A percentile compares a stretch with the other conserved stretches of the same genome.
Conservation (phyloP, 75 land plant species). For the Pinus taeda region DNA sequence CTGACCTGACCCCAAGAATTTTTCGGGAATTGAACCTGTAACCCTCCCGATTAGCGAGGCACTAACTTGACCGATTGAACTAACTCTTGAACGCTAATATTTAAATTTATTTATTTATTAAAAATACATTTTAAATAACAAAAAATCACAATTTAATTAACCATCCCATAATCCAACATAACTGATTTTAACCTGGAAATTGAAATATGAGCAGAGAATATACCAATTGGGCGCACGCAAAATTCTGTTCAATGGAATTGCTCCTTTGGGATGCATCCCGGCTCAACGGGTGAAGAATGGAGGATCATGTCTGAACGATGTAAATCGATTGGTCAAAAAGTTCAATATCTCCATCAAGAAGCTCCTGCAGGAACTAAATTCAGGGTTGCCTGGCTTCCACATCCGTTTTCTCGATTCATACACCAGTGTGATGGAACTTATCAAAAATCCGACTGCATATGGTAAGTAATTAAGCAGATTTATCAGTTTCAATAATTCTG, state of each 20-base stretch:
- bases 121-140: too few relatives aligned
- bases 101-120: too few relatives aligned
- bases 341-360: slow-evolving; percentile 45
- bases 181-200: background rate
- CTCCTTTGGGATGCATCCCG: slow-evolving; percentile 96
- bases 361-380: slow-evolving; percentile 28
- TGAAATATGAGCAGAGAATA: slow-evolving; percentile 28
- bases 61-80: too few relatives aligned
- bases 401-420: slow-evolving; percentile 66
- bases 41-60: too few relatives aligned
- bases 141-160: too few relatives aligned
- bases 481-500: background rate
- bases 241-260: slow-evolving; percentile 62
- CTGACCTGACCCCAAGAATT: too few relatives aligned
- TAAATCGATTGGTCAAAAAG: slow-evolving; percentile 58
- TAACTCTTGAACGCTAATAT: too few relatives aligned
- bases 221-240: slow-evolving; percentile 68
- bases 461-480: slow-evolving; percentile 33
- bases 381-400: slow-evolving; percentile 42
- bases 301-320: slow-evolving; percentile 46
- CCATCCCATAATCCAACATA: too few relatives aligned
- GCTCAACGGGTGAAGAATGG: slow-evolving; percentile 55
- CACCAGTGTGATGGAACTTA: slow-evolving; percentile 45
- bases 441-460: slow-evolving; percentile 52
- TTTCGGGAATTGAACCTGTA: too few relatives aligned